Evolutionary conservation across 192 early-diverging fungal genomes (phyloP), one percentile per base, ranked within the genome.

Genomic region (Chytriomyces hyalinus): DNA sequence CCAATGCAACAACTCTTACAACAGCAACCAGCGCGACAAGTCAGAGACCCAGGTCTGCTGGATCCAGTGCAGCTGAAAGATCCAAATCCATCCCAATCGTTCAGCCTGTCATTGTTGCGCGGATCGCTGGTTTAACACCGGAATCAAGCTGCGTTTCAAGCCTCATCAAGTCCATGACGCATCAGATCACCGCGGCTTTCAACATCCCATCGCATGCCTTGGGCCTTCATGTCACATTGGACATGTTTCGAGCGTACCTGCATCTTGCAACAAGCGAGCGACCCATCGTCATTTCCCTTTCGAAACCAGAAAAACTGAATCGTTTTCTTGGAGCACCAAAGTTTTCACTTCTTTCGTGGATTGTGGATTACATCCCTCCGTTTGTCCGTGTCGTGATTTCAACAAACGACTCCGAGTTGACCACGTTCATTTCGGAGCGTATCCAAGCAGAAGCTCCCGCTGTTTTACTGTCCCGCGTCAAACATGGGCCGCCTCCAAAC

Each of bases 111-210:
- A 61, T 77, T 70, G 28, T 77, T 20, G 65, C 67, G 2, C 47
- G 76, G 24, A 47, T 77, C 22, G 67, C 49, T 28, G 76, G 76
- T 13, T 22, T 77, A 11, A 77, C 51, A 13, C 66, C 65, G 28
- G 57, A 67, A 47, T 77, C 76, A 6, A 46, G 28, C 8, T 44
- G 66, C 9, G 22, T 67, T 24, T 36, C 13, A 4, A 10, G 10
- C 5, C 51, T 77, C 10, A 77, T 77, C 66, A 61, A 66, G 44
- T 77, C 76, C 9, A 67, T 77, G 9, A 61, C 76, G 6, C 50
- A 69, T 20, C 76, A 77, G 70, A 77, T 77, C 44, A 70, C 67
- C 45, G 17, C 49, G 9, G 76, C 76, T 3, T 77, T 70, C 59
- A 70, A 49, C 43, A 45, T 77, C n/a, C 9, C 53, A 11, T 22